phyloP scores from a whole-genome alignment of 192 early-diverging fungal genomes.

The Ambispora gerdemannii region DNA sequence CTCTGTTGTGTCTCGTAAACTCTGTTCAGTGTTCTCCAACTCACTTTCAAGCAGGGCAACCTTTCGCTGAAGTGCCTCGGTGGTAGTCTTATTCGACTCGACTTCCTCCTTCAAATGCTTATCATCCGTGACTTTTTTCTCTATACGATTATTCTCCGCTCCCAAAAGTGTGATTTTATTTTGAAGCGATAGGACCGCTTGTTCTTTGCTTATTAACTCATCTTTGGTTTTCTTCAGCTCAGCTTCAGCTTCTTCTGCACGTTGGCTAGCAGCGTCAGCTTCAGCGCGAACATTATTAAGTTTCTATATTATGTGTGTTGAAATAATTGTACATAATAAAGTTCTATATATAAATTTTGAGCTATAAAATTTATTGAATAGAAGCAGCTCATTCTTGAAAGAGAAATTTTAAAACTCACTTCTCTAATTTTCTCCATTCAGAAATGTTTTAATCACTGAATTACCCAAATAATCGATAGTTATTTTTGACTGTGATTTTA shows the following conservation, averaged over 20 bases:
- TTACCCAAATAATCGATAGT: too few relatives aligned
- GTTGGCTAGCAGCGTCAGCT: constrained; percentile 57
- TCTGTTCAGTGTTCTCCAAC: constrained; percentile 53
- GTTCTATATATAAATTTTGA: too few relatives aligned
- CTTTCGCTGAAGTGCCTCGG: constrained; percentile 30
- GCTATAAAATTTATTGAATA: too few relatives aligned
- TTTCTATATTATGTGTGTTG: too few relatives aligned
- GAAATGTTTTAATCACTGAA: too few relatives aligned
- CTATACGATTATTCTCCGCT: constrained; percentile 13
- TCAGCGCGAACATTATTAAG: constrained; percentile 61
- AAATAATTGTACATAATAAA: too few relatives aligned
- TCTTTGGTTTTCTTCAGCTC: constrained; percentile 58
- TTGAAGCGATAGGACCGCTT: constrained; percentile 67
- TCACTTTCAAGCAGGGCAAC: constrained; percentile 47
- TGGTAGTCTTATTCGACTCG: background rate
- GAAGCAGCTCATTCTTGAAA: too few relatives aligned
- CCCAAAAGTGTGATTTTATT: constrained; percentile 37
- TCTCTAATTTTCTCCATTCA: too few relatives aligned
- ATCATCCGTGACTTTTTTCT: constrained; percentile 17
- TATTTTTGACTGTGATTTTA: too few relatives aligned
- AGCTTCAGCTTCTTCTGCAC: constrained; percentile 61
- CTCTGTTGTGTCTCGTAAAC: constrained; percentile 52
- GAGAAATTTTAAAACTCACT: too few relatives aligned
- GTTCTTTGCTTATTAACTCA: constrained; percentile 66
- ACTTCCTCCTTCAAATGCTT: constrained; percentile 24